phyloP scores from a whole-genome alignment of 345 rosid genomes.

The Linum lewisii region DNA sequence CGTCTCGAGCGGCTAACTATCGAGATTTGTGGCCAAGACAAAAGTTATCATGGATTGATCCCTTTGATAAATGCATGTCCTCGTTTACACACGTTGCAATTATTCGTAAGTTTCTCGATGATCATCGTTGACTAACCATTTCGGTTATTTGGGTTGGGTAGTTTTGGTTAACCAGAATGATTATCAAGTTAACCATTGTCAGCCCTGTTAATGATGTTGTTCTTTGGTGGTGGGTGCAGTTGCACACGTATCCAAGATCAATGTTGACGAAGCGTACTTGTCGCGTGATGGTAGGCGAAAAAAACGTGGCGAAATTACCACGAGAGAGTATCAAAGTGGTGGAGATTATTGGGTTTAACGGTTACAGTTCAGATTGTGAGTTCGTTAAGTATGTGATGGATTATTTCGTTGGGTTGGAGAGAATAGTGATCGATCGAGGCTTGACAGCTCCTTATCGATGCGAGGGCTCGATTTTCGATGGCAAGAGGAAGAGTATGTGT shows the following conservation, averaged over 20 bases:
- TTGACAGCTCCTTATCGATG: too few species aligned
- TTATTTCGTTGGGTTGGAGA: background rate
- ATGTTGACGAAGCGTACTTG: too few species aligned
- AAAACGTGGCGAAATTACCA: background rate
- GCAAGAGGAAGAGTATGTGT: too few species aligned
- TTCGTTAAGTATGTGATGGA: background rate
- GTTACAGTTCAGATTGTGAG: background rate
- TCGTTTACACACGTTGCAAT: background rate
- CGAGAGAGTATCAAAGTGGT: background rate
- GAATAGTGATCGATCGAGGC: background rate
- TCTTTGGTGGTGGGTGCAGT: background rate
- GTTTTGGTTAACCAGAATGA: too few species aligned
- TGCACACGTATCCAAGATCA: background rate
- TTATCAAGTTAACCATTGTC: too few species aligned
- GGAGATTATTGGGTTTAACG: background rate
- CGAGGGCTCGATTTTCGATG: too few species aligned
- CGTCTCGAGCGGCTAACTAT: background rate
- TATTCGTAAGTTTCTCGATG: background rate
- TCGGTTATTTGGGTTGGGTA: too few species aligned
- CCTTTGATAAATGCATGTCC: background rate
- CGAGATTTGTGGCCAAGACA: background rate
- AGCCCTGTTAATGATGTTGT: too few species aligned
- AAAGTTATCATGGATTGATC: background rate
- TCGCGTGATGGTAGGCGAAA: too few species aligned
- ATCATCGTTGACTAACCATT: too few species aligned